Conservation (phyloP, 768 basidiomycete genomes). For the Tricholoma bakamatsutake region DNA sequence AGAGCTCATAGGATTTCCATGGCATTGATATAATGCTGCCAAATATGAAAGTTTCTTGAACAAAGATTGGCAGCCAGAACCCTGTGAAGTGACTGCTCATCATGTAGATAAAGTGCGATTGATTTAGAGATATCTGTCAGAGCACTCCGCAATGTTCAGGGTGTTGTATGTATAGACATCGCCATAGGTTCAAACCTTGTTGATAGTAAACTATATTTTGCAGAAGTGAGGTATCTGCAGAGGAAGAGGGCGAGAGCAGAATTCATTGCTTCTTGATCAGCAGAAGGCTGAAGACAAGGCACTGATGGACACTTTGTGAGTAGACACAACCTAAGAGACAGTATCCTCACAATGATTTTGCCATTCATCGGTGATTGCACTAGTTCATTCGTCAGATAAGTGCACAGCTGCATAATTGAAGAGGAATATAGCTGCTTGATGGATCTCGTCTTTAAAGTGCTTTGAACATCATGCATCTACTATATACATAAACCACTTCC, state of each 20-base stretch:
- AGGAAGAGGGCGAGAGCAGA: constrained; percentile 74
- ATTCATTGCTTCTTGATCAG: constrained; percentile 48
- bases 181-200: constrained; percentile 43
- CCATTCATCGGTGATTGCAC: constrained; percentile 20
- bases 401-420: constrained; percentile 72
- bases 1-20: constrained; percentile 83
- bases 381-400: constrained; percentile 63
- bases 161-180: not conserved
- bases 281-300: constrained; percentile 54
- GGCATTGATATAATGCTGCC: constrained; percentile 92
- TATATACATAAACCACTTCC: constrained; percentile 33
- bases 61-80: constrained; percentile 84
- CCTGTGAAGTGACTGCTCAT: constrained; percentile 59
- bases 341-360: not conserved
- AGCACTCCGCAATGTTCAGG: constrained; percentile 37
- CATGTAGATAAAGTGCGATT: constrained; percentile 69
- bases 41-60: constrained; percentile 85
- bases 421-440: constrained; percentile 67
- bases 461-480: not conserved
- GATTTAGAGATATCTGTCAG: constrained; percentile 85
- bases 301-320: constrained; percentile 58
- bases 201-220: constrained; percentile 72
- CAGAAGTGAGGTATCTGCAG: constrained; percentile 76
- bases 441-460: constrained; percentile 53
- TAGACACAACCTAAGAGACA: constrained; percentile 15